A percentile compares a stretch with the other conserved stretches of the same genome.
Evolutionary conservation across 2,329 filamentous ascomycete genomes (phyloP).

Genomic region (Pseudocercospora musae): DNA sequence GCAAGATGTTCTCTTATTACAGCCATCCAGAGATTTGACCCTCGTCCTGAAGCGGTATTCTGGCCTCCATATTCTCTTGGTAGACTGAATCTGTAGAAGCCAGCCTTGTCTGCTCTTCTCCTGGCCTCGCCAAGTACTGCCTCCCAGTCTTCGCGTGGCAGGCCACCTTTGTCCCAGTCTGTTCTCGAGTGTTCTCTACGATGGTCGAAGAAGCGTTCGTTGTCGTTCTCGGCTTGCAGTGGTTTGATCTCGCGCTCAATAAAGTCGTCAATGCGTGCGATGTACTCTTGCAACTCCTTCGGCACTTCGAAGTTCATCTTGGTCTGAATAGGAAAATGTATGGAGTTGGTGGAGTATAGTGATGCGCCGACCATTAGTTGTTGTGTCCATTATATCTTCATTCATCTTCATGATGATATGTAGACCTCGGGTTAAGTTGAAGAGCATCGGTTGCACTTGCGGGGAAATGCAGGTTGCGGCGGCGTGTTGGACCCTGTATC

Average conservation of each 20-base stretch:
- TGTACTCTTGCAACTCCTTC: slow-evolving; percentile 46
- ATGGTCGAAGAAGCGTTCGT: slow-evolving; percentile 64
- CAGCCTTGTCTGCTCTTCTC: slow-evolving; percentile 55
- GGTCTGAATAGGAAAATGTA: background rate
- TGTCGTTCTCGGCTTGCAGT: slow-evolving; percentile 55
- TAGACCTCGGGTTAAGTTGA: background rate
- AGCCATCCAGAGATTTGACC: slow-evolving; percentile 61
- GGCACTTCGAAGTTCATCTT: slow-evolving; percentile 58
- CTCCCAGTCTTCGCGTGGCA: slow-evolving; percentile 60
- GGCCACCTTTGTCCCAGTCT: slow-evolving; percentile 57
- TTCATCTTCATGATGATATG: background rate
- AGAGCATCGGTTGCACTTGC: background rate
- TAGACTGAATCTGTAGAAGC: slow-evolving; percentile 59
- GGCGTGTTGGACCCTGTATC: background rate
- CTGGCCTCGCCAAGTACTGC: slow-evolving; percentile 50
- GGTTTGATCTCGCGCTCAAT: slow-evolving; percentile 54
- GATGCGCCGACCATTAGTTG: background rate
- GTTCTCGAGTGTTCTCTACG: slow-evolving; percentile 61
- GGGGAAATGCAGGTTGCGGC: slow-evolving; percentile 1
- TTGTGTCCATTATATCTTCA: background rate
- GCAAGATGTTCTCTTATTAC: slow-evolving; percentile 60
- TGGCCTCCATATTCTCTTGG: slow-evolving; percentile 56
- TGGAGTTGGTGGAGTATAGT: background rate
- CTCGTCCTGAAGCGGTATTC: slow-evolving; percentile 42
- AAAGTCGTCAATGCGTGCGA: slow-evolving; percentile 55